These are phyloP conservation scores for Wilcoxina mikolae DNA, from an alignment of 495 filamentous ascomycete genomes.

Conservation along the genomic window DNA sequence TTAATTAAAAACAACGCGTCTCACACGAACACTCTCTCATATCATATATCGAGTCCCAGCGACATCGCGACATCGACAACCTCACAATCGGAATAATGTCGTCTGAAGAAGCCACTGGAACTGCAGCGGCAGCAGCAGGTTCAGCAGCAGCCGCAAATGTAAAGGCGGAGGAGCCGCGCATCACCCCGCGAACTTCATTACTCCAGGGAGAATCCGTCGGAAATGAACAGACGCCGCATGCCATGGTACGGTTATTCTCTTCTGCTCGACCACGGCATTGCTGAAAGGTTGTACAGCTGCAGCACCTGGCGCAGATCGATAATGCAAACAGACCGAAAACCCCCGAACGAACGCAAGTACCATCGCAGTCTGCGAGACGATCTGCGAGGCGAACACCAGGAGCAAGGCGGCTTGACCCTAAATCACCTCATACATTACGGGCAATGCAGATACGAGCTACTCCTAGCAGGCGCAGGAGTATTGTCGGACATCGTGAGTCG, in stretches of 20 bases:
- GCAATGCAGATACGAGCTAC: slow-evolving; percentile 18
- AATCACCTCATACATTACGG: slow-evolving; percentile 21
- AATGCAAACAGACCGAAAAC: slow-evolving; percentile 12
- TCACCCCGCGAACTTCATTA: background rate
- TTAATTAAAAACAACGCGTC: too few relatives aligned
- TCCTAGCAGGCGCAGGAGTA: slow-evolving; percentile 15
- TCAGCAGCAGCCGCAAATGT: background rate
- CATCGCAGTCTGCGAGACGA: background rate
- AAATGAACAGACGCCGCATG: background rate
- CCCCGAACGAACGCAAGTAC: slow-evolving; percentile 12
- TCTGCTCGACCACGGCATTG: background rate
- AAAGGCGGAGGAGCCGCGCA: background rate
- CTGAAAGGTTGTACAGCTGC: slow-evolving; percentile 4
- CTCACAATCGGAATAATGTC: background rate
- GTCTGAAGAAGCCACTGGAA: too few relatives aligned
- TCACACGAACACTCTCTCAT: too few relatives aligned
- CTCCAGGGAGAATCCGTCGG: too few relatives aligned
- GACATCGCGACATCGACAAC: background rate
- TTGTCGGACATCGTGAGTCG: slow-evolving; percentile 14
- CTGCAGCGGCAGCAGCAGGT: background rate
- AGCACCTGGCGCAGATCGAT: slow-evolving; percentile 10
- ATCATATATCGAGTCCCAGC: too few relatives aligned
- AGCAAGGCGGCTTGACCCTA: slow-evolving; percentile 20
- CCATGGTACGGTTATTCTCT: background rate
- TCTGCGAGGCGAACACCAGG: slow-evolving; percentile 23